Conservation (phyloP, 176 grass and related monocot species). For the Dendrocalamus sinicus region DNA sequence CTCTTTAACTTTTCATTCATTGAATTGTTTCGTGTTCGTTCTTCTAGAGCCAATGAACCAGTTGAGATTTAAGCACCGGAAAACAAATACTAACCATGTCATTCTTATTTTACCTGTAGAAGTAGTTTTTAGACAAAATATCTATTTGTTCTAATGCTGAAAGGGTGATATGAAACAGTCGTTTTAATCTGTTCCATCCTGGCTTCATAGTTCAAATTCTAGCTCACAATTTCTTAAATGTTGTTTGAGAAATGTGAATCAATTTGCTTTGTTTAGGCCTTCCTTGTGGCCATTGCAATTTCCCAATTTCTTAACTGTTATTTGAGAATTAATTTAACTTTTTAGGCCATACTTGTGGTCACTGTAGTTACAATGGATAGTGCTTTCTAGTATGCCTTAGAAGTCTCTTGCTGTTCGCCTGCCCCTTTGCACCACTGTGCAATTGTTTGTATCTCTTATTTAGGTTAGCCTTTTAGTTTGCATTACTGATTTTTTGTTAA, state of each 20-base stretch:
- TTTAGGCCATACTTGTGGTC: not conserved
- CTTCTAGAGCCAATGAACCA: not conserved
- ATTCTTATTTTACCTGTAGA: conserved; percentile 6
- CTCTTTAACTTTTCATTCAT: not conserved
- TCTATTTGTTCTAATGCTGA: conserved; percentile 8
- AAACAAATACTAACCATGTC: not conserved
- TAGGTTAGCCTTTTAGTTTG: not conserved
- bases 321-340: not conserved
- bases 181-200: not conserved
- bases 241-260: not conserved
- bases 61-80: not conserved
- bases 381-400: not conserved
- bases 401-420: not conserved
- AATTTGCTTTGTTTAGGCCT: not conserved
- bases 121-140: not conserved
- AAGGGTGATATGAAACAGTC: not conserved
- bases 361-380: not conserved
- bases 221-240: not conserved
- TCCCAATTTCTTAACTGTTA: not conserved
- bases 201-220: not conserved
- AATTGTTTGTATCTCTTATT: not conserved
- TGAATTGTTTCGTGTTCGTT: not conserved
- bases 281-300: not conserved
- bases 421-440: too few relatives aligned
- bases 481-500: too few relatives aligned